Base-by-base conservation (phyloP, 805 yeast species). In the Spencermartinsiella europaea region DNA sequence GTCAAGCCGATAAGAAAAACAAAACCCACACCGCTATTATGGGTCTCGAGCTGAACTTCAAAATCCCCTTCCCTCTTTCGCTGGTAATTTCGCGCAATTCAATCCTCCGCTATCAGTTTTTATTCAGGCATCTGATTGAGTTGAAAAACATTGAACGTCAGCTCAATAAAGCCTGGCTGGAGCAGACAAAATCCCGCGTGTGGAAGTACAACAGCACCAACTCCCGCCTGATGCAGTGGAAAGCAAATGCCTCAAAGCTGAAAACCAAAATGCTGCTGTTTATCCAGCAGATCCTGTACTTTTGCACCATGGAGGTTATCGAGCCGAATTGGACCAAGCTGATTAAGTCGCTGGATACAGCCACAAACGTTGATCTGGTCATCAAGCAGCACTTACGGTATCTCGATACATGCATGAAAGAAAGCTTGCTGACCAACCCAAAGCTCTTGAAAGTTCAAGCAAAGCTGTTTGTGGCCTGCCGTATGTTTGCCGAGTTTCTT, bases 51-150 rank as follows among this genome's bases (percentile, higher is more conserved):
- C 57, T 71, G 20, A 70, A 69, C 38, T 64, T 68, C 47, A 51
- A 51, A 33, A 61, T 90, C 19, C 96, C 97, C 2, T 93, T 87
- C 60, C 99, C 99, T 0, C 65, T 88, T 41, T 88, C 88, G 57
- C 70, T 91, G 21, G 71, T 93, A 0, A 67, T 88, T 0, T 79
- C 85, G 15, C 76, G 81, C 45, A 83, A 88, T 14, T 79, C 82
- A 21, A 69, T 87, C 15, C 74, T 80, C 41, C 87, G 93, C 52
- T 88, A 83, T 59, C 96, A 91, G 61, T 69, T 87, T 31, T 67
- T 89, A 40, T 87, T 85, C 56, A 76, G 96, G 52, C 81, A 85
- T 52, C 68, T 85, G 34, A 63, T 82, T 35, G 73, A 80, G 27
- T 59, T 87, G n/a, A 80, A 80, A 50, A 79, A 77, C 57, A 71